Conservation (phyloP, 2,329 filamentous ascomycete species). For the Pseudogymnoascus sp. region DNA sequence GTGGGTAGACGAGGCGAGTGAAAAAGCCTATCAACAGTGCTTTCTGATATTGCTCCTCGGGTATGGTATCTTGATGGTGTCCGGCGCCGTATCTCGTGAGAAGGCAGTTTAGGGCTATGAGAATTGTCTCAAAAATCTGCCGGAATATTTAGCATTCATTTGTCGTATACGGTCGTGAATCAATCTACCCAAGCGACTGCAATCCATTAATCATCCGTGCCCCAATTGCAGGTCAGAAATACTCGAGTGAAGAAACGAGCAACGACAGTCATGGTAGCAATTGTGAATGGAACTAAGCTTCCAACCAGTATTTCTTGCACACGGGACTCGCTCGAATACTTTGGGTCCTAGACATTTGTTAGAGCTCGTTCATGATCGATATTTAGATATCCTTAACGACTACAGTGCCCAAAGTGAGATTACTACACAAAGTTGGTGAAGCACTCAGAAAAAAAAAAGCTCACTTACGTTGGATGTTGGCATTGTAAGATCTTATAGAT, state of each 20-base stretch:
- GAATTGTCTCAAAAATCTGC: conserved; percentile 6
- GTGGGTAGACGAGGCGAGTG: conserved; percentile 14
- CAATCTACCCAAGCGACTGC: conserved; percentile 14
- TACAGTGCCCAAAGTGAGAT: not conserved
- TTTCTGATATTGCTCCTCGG: not conserved
- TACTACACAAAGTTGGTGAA: not conserved
- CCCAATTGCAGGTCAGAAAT: conserved; percentile 14
- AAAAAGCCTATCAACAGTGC: conserved; percentile 12
- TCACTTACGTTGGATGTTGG: not conserved
- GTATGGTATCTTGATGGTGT: conserved; percentile 7
- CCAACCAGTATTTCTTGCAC: conserved; percentile 12
- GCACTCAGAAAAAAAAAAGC: not conserved
- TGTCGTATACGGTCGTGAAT: not conserved
- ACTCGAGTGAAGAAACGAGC: conserved; percentile 15
- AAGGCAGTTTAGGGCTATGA: conserved; percentile 11
- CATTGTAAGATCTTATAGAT: not conserved
- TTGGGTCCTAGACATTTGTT: not conserved
- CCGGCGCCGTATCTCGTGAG: conserved; percentile 12
- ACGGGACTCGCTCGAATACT: conserved; percentile 8
- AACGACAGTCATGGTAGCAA: conserved; percentile 13
- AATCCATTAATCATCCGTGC: conserved; percentile 15
- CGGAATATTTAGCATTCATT: not conserved
- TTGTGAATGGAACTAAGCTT: conserved; percentile 12
- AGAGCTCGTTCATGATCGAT: not conserved
- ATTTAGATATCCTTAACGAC: not conserved